Conservation (phyloP, 1,139 yeast genomes). For the Tardiomyces depauwii region DNA sequence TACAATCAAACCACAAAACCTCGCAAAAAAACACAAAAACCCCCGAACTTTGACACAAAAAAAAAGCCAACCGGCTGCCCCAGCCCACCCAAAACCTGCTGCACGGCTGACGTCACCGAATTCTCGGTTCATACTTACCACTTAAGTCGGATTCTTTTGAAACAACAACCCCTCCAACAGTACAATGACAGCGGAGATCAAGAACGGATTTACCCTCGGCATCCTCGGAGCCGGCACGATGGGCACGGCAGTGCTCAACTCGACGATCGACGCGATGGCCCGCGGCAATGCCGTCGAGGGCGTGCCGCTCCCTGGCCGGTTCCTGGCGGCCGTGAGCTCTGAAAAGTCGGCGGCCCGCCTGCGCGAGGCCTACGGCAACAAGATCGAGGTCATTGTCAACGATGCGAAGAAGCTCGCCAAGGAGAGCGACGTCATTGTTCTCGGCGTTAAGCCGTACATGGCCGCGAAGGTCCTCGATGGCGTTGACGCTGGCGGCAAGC, state of each 20-base stretch:
- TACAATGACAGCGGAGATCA: constrained; percentile 6
- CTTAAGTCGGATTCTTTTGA: too few relatives aligned
- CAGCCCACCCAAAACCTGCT: too few relatives aligned
- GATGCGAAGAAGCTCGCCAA: constrained; percentile 47
- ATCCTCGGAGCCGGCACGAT: constrained; percentile 91
- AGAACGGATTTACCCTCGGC: constrained; percentile 50
- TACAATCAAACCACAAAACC: too few relatives aligned
- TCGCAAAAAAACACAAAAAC: too few relatives aligned
- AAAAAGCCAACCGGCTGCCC: too few relatives aligned
- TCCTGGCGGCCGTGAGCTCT: constrained; percentile 66
- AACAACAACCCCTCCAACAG: too few relatives aligned
- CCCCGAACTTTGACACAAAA: too few relatives aligned
- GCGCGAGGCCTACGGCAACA: constrained; percentile 33
- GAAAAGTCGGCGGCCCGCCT: constrained; percentile 39
- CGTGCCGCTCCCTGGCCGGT: constrained; percentile 54
- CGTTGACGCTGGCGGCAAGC: constrained; percentile 39
- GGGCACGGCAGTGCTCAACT: constrained; percentile 92
- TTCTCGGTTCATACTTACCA: too few relatives aligned
- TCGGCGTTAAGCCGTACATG: constrained; percentile 83
- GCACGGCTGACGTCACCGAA: too few relatives aligned
- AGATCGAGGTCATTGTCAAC: constrained; percentile 46
- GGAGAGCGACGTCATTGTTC: constrained; percentile 56
- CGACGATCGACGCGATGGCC: constrained; percentile 45
- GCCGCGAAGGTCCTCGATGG: constrained; percentile 43
- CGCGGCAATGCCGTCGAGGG: constrained; percentile 15